Percentiles rank a stretch among this genome's conserved stretches.
phyloP scores from a whole-genome alignment of 306 rosid genomes.

The Cucumis cinereus region DNA sequence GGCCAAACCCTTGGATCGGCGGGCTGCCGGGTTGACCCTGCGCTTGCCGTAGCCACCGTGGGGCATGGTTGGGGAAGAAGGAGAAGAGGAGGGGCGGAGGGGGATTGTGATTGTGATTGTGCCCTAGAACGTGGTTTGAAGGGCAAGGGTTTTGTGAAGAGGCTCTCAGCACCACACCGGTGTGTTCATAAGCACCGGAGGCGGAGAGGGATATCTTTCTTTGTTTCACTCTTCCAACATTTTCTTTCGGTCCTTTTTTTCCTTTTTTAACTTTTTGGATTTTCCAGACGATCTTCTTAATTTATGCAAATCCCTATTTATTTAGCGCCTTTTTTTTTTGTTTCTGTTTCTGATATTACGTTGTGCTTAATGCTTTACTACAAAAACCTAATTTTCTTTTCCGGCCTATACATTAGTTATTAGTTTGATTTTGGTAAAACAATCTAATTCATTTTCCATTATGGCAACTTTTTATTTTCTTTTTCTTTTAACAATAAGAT shows the following conservation, averaged over 20 bases:
- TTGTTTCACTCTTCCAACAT: not conserved
- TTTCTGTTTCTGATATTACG: no score
- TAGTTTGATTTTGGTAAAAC: no score
- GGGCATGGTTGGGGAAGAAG: slow-evolving; percentile 38
- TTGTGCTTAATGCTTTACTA: no score
- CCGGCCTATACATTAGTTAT: no score
- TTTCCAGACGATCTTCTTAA: not conserved
- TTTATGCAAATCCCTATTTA: not conserved
- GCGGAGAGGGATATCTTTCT: not conserved
- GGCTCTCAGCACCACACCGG: not conserved
- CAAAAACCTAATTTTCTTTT: no score
- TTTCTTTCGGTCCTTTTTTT: not conserved
- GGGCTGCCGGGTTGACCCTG: slow-evolving; percentile 57
- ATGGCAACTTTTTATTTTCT: no score
- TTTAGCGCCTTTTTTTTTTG: not conserved
- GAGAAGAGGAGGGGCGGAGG: not conserved
- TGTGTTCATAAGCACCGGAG: not conserved
- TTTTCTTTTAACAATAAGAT: no score
- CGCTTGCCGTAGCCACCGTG: slow-evolving; percentile 90
- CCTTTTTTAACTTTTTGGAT: not conserved
- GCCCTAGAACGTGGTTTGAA: not conserved
- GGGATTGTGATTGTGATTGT: not conserved
- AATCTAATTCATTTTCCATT: no score
- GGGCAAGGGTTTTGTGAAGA: not conserved
- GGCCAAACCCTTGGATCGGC: slow-evolving; percentile 57